Percentiles rank a stretch among this genome's conserved stretches.
Conservation (phyloP, 768 basidiomycete species). For the Lanmaoa rubissima region DNA sequence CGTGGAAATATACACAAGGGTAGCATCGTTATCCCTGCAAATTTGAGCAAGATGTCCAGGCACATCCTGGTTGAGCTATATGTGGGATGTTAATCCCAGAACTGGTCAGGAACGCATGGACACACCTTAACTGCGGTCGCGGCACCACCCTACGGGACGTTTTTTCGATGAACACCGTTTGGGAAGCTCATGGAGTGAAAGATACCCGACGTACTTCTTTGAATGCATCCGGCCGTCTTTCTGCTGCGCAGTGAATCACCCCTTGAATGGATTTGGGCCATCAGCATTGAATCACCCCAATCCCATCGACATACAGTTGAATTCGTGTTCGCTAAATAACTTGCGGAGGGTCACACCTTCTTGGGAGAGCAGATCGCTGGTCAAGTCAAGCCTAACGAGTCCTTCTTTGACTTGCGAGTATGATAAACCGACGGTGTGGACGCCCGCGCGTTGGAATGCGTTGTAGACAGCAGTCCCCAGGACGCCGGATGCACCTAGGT, state of each 20-base stretch:
- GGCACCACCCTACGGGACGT: constrained; percentile 47
- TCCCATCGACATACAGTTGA: constrained; percentile 57
- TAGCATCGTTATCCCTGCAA: constrained; percentile 58
- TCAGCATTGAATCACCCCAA: constrained; percentile 5
- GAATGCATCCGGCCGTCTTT: constrained; percentile 89
- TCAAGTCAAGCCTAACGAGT: constrained; percentile 64
- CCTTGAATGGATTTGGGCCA: constrained; percentile 38
- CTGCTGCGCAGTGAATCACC: constrained; percentile 95
- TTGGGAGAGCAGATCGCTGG: constrained; percentile 38
- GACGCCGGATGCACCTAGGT: constrained; percentile 84
- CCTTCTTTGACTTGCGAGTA: constrained; percentile 60
- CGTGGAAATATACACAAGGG: constrained; percentile 89
- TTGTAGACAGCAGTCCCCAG: constrained; percentile 77
- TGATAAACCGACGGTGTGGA: constrained; percentile 66
- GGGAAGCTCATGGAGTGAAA: not conserved
- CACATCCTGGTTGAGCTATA: constrained; percentile 77
- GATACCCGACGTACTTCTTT: constrained; percentile 59
- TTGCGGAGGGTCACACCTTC: constrained; percentile 44
- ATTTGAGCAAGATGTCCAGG: constrained; percentile 71
- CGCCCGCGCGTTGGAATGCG: constrained; percentile 51
- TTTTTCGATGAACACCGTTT: not conserved
- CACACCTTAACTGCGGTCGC: constrained; percentile 60
- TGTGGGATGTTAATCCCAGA: not conserved
- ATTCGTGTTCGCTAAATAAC: constrained; percentile 56
- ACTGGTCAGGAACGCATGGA: not conserved